Base-by-base conservation (phyloP, 78 protist species). In the Dictyostelium intermedium region DNA sequence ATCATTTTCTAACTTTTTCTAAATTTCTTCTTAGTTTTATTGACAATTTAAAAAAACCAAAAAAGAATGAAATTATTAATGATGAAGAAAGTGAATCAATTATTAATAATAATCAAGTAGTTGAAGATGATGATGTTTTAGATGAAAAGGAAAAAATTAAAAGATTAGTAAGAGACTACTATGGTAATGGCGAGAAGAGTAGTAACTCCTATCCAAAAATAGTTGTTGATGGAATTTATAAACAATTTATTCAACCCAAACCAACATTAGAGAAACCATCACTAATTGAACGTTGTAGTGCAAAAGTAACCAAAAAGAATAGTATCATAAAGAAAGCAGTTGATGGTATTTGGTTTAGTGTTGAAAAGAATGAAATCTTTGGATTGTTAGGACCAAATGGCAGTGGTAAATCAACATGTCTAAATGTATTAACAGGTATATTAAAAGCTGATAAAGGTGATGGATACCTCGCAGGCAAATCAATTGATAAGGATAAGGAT, bases 321-420 rank as follows among this genome's bases (percentile, higher is more conserved):
- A 56, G 66, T 56, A 56, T 56, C 2, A 56, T 56, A 56, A 56
- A 56, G 66, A 56, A 56, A 35, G 91, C 92, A 23, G 30, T 98
- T 3, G 82, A 93, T 63, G 27, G 39, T 20, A 41, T 98, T 8
- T 37, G 72, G 2, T 27, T 98, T 10, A 95, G 91, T 14, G 73
- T 97, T 23, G 80, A 69, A 37, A 10, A 27, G 16, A 91, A 95
- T 85, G 96, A 97, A 70, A 94, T 97, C 69, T 91, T 98, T 72
- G 99, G 98, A 4, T 93, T 98, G 70, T 91, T 98, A 3, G 99
- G 99, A 10, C 96, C 96, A 41, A 98, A 98, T 83, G 99, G 99
- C 30, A 97, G 98, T 3, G 99, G 98, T 73, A 98, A 98, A 87
- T 92, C 98, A 8, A 97, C 99, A 13, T 95, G 98, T 1, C 60